Base-by-base conservation (phyloP, 2,329 filamentous ascomycete genomes). In the Lasiodiplodia sp. region DNA sequence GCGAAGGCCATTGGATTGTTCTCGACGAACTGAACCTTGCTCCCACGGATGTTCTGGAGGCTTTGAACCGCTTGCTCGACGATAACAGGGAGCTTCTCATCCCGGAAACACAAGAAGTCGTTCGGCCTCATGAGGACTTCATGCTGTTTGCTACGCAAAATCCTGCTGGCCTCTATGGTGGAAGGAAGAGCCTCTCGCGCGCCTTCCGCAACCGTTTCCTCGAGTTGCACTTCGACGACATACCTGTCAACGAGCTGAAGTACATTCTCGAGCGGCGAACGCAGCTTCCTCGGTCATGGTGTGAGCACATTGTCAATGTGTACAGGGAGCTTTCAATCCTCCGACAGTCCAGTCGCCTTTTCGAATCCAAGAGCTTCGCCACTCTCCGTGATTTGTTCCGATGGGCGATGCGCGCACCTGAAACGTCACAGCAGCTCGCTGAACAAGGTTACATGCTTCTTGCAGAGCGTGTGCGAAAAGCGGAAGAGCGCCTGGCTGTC, bases 141-240 rank as follows among this genome's bases (percentile, higher is more conserved):
- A 97, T 98, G 88, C 87, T 99, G 0, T 99, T 99, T 75, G 96
- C 96, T 1, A 99, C 96, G 0, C 96, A 99, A 77, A 99, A 99
- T 73, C 96, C 96, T 0, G 92, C 96, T 25, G 96, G 96, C 44
- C 83, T 99, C 0, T 99, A 99, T 74, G 96, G 96, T 69, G 96
- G 96, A 18, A 88, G 96, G 73, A 99, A 99, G 77, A 90, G 93
- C 0, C 85, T 99, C 8, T 98, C 96, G 1, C 88, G 96, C 52
- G 96, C 96, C 1, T 99, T 99, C 80, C 90, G 96, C 67, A 99
- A 99, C 78, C 89, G 96, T 75, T 99, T 99, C 75, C 86, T 99
- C 3, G 96, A 99, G 79, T 84, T 99, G 4, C 96, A 99, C 79
- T 98, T 97, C 75, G 96, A 98, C 73, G 96, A 99, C 75, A 99